phyloP scores from a whole-genome alignment of 257 asterid species.

The Misopates orontium region DNA sequence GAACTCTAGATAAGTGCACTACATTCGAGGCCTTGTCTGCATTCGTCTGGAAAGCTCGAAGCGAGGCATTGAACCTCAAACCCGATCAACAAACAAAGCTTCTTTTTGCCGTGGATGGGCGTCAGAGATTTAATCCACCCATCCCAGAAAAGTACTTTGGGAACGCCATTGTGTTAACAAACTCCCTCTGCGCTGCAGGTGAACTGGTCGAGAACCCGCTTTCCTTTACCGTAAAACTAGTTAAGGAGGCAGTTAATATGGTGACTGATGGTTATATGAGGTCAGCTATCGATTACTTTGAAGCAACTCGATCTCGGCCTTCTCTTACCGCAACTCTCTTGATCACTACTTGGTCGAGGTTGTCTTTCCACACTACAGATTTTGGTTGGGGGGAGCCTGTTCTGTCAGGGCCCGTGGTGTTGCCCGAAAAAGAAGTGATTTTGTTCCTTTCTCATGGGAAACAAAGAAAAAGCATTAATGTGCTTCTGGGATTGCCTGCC shows the following conservation, averaged over 20 bases:
- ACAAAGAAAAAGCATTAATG: conserved; percentile 70
- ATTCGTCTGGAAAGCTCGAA: conserved; percentile 75
- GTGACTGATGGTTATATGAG: conserved; percentile 73
- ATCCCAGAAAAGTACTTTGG: conserved; percentile 78
- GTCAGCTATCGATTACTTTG: conserved; percentile 79
- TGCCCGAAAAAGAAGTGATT: conserved; percentile 84
- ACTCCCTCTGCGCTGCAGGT: conserved; percentile 62
- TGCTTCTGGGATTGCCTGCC: conserved; percentile 87
- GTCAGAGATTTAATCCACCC: conserved; percentile 67
- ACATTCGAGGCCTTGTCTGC: conserved; percentile 86
- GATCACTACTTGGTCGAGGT: conserved; percentile 83
- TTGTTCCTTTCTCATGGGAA: conserved; percentile 79
- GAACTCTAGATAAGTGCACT: conserved; percentile 54
- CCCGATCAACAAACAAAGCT: conserved; percentile 81
- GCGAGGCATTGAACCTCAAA: conserved; percentile 57
- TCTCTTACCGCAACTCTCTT: conserved; percentile 74
- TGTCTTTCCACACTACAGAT: conserved; percentile 76
- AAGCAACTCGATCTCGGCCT: conserved; percentile 72
- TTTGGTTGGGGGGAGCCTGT: conserved; percentile 92
- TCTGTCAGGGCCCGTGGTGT: conserved; percentile 68
- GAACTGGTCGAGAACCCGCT: conserved; percentile 55
- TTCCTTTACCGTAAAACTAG: conserved; percentile 52
- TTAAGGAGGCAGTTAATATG: conserved; percentile 69
- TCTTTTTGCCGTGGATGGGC: conserved; percentile 82
- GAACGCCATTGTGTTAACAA: conserved; percentile 75